A percentile compares a stretch with the other conserved stretches of the same genome.
Evolutionary conservation across 345 rosid species (phyloP).

Genomic region (Xanthoceras sorbifolium): DNA sequence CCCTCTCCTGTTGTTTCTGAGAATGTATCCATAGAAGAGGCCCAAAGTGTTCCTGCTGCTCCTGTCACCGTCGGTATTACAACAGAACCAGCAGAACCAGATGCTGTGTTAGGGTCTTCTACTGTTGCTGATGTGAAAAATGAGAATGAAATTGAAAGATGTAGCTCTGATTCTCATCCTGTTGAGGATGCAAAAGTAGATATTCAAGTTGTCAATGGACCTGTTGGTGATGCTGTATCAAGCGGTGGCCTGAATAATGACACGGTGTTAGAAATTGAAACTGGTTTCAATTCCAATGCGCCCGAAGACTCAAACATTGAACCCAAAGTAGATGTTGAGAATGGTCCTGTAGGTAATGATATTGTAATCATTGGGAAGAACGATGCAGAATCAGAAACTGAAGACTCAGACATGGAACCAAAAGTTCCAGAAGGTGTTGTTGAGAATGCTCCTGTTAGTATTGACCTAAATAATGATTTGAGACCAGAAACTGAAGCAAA

Average conservation of each 20-base stretch:
- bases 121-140: background rate
- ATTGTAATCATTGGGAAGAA: slow-evolving; percentile 20
- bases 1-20: background rate
- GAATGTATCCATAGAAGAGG: slow-evolving; percentile 25
- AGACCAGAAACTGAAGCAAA: slow-evolving; percentile 9
- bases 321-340: slow-evolving; percentile 18
- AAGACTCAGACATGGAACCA: background rate
- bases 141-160: slow-evolving; percentile 19
- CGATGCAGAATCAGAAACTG: background rate
- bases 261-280: background rate
- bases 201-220: background rate
- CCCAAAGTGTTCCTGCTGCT: slow-evolving; percentile 15
- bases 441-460: background rate
- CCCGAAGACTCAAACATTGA: background rate
- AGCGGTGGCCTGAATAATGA: slow-evolving; percentile 10
- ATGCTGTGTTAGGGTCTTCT: slow-evolving; percentile 17
- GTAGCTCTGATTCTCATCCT: slow-evolving; percentile 11
- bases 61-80: background rate
- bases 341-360: slow-evolving; percentile 26
- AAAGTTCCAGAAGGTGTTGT: background rate
- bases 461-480: slow-evolving; percentile 15
- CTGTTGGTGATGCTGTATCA: slow-evolving; percentile 6
- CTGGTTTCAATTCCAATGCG: background rate
- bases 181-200: slow-evolving; percentile 16
- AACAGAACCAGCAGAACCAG: slow-evolving; percentile 11